Evolutionary conservation across 2,329 filamentous ascomycete species (phyloP).

Genomic region (Sporothrix humicola): DNA sequence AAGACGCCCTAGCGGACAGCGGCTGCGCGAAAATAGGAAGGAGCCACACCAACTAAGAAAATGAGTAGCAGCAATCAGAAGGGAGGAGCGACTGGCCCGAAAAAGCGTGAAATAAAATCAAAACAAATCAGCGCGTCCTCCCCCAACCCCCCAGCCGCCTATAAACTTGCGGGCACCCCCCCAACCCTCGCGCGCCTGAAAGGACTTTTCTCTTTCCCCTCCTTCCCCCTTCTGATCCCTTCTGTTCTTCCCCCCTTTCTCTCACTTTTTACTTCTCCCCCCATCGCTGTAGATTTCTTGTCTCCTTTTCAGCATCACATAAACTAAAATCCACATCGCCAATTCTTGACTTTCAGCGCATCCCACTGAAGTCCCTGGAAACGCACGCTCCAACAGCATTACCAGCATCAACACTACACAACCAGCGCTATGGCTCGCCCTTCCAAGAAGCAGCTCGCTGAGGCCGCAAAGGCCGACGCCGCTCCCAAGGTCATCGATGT

Average conservation of each 20-base stretch:
- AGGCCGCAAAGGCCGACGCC: conserved; percentile 44
- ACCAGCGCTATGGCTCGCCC: conserved; percentile 40
- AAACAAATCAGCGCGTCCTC: conserved; percentile 40
- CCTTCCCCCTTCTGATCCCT: conserved; percentile 15
- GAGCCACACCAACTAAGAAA: conserved; percentile 29
- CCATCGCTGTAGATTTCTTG: conserved; percentile 23
- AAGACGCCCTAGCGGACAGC: conserved; percentile 16
- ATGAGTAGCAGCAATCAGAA: conserved; percentile 20
- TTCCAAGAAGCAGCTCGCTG: conserved; percentile 40
- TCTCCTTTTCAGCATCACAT: conserved; percentile 32
- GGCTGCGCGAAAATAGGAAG: conserved; percentile 24
- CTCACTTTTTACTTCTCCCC: conserved; percentile 5
- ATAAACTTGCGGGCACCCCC: conserved; percentile 39
- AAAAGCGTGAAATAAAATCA: conserved; percentile 32
- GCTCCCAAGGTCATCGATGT: conserved; percentile 63
- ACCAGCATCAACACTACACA: conserved; percentile 34
- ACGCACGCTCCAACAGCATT: neutral
- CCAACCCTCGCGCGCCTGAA: conserved; percentile 35
- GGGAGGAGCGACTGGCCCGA: conserved; percentile 23
- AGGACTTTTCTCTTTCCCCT: conserved; percentile 31
- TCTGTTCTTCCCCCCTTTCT: conserved; percentile 24
- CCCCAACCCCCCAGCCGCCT: conserved; percentile 38
- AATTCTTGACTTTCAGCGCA: conserved; percentile 34
- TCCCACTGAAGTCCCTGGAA: conserved; percentile 33
- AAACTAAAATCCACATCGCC: conserved; percentile 35